Percentiles rank a stretch among this genome's conserved stretches.
Conservation (phyloP, 2,329 filamentous ascomycete genomes). For the Diplocarpon rosae region DNA sequence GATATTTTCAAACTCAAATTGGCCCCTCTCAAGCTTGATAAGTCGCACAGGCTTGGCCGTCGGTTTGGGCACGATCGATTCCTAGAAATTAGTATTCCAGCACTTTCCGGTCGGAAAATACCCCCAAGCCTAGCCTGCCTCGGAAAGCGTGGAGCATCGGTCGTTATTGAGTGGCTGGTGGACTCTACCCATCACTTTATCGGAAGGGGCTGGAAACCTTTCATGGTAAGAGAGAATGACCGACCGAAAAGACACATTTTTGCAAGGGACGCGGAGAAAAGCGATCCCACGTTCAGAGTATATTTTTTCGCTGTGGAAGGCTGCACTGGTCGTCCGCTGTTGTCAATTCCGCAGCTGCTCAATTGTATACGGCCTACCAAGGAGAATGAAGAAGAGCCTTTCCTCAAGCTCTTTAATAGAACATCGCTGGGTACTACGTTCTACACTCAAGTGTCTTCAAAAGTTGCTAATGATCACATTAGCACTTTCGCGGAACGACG, state of each 20-base stretch:
- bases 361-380: constrained; percentile 40
- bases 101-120: constrained; percentile 25
- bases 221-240: constrained; percentile 19
- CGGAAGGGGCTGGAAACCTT: constrained; percentile 24
- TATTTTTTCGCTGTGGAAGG: constrained; percentile 47
- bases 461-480: background rate
- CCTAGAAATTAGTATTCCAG: constrained; percentile 42
- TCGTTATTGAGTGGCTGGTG: constrained; percentile 33
- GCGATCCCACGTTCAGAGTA: constrained; percentile 31
- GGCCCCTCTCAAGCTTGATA: constrained; percentile 37
- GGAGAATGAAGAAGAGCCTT: constrained; percentile 35
- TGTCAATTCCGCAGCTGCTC: constrained; percentile 34
- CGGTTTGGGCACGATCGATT: constrained; percentile 49
- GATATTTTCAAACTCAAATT: constrained; percentile 38
- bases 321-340: constrained; percentile 5
- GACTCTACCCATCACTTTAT: constrained; percentile 18
- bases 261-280: constrained; percentile 16
- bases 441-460: background rate
- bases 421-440: constrained; percentile 38
- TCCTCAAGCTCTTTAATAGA: constrained; percentile 47
- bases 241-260: constrained; percentile 29
- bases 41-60: constrained; percentile 40
- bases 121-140: constrained; percentile 26
- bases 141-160: constrained; percentile 25
- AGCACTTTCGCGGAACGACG: constrained; percentile 36